These are phyloP conservation scores for Triadica sebifera DNA, from an alignment of 345 rosid species.

Conservation along the genomic window DNA sequence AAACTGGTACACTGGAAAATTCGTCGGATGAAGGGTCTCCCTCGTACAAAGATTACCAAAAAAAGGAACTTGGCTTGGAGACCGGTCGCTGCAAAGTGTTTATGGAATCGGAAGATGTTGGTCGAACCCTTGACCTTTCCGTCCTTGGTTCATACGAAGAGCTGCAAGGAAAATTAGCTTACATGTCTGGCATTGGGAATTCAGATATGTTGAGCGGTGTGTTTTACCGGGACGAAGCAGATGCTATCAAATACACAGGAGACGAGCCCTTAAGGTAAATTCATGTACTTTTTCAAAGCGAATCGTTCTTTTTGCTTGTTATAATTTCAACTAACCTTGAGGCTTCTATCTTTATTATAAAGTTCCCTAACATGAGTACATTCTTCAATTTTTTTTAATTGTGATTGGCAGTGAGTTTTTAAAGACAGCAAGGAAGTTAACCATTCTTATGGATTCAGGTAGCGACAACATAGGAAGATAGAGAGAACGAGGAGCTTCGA, in stretches of 20 bases:
- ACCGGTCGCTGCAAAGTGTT: constrained; percentile 85
- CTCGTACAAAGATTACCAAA: constrained; percentile 42
- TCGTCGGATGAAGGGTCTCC: constrained; percentile 70
- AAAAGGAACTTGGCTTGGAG: constrained; percentile 44
- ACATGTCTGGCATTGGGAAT: constrained; percentile 66
- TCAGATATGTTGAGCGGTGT: constrained; percentile 69
- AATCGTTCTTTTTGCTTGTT: not conserved
- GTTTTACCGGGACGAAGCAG: constrained; percentile 61
- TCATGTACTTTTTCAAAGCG: not conserved
- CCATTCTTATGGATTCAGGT: constrained; percentile 65
- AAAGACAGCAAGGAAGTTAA: constrained; percentile 82
- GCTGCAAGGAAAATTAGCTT: constrained; percentile 56
- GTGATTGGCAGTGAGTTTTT: constrained; percentile 62
- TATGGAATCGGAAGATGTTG: constrained; percentile 81
- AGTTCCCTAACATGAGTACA: constrained; percentile 1
- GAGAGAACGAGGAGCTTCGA: constrained; percentile 14
- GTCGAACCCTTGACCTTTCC: constrained; percentile 75
- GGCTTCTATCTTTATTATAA: not conserved
- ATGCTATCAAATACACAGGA: constrained; percentile 63
- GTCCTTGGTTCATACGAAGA: constrained; percentile 77
- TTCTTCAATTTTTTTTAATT: not conserved
- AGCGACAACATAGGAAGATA: constrained; percentile 53
- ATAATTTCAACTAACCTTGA: not conserved
- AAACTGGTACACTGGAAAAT: constrained; percentile 42
- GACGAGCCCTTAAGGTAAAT: constrained; percentile 78